These are phyloP conservation scores for Tetracladium marchalianum DNA, from an alignment of 495 filamentous ascomycete genomes.

Conservation along the genomic window DNA sequence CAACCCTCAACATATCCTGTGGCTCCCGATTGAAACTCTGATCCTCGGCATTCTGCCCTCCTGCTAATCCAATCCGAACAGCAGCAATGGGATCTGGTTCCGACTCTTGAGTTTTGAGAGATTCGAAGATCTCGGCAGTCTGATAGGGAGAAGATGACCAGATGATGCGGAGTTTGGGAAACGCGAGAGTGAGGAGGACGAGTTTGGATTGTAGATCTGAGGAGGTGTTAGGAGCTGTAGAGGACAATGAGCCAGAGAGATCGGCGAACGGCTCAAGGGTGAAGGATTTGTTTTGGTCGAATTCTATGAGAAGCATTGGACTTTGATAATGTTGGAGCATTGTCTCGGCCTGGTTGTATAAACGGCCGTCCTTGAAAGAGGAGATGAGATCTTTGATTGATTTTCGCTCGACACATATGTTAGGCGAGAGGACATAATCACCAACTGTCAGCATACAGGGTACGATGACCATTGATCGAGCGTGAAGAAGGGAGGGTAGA, in stretches of 20 bases:
- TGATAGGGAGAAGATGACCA: conserved; percentile 93
- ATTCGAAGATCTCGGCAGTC: conserved; percentile 92
- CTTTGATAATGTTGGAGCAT: conserved; percentile 90
- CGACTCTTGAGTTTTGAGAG: conserved; percentile 75
- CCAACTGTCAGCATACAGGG: conserved; percentile 95
- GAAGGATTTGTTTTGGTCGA: conserved; percentile 95
- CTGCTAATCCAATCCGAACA: conserved; percentile 69
- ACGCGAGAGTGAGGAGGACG: conserved; percentile 85
- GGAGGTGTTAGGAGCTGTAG: conserved; percentile 41
- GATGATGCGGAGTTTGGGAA: conserved; percentile 79
- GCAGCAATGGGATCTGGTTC: conserved; percentile 89
- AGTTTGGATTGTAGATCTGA: conserved; percentile 85
- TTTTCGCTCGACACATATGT: conserved; percentile 91
- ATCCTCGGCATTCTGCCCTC: conserved; percentile 43
- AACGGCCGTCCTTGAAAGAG: conserved; percentile 81
- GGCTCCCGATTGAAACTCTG: conserved; percentile 49
- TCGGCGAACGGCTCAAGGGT: conserved; percentile 90
- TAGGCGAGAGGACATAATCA: conserved; percentile 86
- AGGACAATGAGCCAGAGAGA: conserved; percentile 55
- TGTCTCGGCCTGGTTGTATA: conserved; percentile 86
- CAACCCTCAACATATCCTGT: conserved; percentile 77
- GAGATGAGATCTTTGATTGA: conserved; percentile 82
- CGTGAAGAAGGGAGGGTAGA: conserved; percentile 85
- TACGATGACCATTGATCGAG: conserved; percentile 70
- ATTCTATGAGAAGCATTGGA: conserved; percentile 92